These are phyloP conservation scores for Emergomyces africanus DNA, from an alignment of 2,329 filamentous ascomycete species.

Conservation along the genomic window DNA sequence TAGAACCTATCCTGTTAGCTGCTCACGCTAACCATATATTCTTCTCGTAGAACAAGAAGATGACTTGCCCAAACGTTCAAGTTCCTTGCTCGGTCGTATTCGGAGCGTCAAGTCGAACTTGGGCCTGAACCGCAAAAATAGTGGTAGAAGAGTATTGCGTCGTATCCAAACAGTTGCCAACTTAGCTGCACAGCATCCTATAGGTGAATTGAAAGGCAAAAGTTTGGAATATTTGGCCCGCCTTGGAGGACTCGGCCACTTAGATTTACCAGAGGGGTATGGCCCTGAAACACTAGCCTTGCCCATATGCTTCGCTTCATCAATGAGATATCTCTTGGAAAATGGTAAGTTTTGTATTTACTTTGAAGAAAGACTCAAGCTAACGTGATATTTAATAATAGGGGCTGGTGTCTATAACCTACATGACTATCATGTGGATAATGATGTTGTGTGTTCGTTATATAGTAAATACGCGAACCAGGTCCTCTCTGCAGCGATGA, in stretches of 20 bases:
- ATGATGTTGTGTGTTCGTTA: slow-evolving; percentile 20
- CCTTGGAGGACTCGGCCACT: slow-evolving; percentile 30
- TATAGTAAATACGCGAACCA: slow-evolving; percentile 30
- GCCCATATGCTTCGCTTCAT: slow-evolving; percentile 32
- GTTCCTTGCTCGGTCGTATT: slow-evolving; percentile 16
- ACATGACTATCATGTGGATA: slow-evolving; percentile 25
- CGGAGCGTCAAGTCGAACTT: slow-evolving; percentile 25
- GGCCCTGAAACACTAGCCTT: slow-evolving; percentile 27
- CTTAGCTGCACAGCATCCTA: slow-evolving; percentile 17
- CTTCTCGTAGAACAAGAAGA: not conserved
- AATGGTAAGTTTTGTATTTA: slow-evolving; percentile 19
- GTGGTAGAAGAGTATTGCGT: slow-evolving; percentile 17
- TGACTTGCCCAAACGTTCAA: not conserved
- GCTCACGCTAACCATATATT: not conserved
- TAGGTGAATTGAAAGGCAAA: slow-evolving; percentile 25
- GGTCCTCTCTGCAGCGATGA: slow-evolving; percentile 24
- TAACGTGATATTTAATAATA: slow-evolving; percentile 6
- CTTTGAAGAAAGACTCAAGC: not conserved
- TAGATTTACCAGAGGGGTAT: slow-evolving; percentile 26
- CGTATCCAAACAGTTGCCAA: slow-evolving; percentile 29
- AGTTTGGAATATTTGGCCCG: slow-evolving; percentile 29
- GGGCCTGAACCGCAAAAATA: slow-evolving; percentile 13
- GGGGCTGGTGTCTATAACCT: slow-evolving; percentile 19
- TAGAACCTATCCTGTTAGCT: not conserved
- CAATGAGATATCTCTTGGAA: slow-evolving; percentile 23